These are phyloP conservation scores for Cyclostephanos invisitatus DNA, from an alignment of 108 stramenopile species.

Conservation along the genomic window DNA sequence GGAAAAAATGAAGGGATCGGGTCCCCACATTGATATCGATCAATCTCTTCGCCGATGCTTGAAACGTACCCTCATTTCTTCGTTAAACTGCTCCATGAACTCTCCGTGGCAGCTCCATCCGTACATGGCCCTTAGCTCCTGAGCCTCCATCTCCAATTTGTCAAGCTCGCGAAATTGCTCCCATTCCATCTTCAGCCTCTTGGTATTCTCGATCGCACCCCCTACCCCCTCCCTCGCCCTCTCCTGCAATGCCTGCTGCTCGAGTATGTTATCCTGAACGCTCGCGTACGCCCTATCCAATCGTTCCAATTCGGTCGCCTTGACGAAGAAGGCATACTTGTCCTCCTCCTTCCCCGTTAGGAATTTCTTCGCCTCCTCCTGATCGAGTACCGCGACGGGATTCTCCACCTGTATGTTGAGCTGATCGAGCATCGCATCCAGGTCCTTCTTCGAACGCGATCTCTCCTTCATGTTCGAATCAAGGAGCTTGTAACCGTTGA, in stretches of 20 bases:
- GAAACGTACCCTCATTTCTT: conserved; percentile 35
- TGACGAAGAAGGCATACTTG: conserved; percentile 95
- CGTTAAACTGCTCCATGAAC: conserved; percentile 27
- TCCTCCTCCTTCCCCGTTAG: conserved; percentile 88
- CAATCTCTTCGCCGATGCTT: background rate
- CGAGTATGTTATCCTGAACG: conserved; percentile 56
- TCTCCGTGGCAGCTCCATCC: conserved; percentile 63
- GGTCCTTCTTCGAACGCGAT: conserved; percentile 73
- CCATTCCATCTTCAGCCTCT: conserved; percentile 61
- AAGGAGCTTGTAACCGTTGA: conserved; percentile 79
- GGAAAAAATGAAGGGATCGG: conserved; percentile 1
- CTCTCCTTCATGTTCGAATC: conserved; percentile 54
- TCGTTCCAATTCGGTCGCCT: conserved; percentile 92
- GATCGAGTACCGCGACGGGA: conserved; percentile 95
- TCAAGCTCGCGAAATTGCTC: conserved; percentile 73
- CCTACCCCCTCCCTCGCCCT: conserved; percentile 44
- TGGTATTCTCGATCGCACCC: conserved; percentile 42
- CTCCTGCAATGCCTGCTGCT: conserved; percentile 47
- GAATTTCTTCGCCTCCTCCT: conserved; percentile 98
- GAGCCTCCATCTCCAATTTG: conserved; percentile 62
- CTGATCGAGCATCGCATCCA: conserved; percentile 88
- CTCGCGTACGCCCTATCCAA: conserved; percentile 63
- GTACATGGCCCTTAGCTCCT: conserved; percentile 37
- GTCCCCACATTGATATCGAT: background rate
- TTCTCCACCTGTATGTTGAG: conserved; percentile 93